Base-by-base conservation (phyloP, 2,329 filamentous ascomycete species). In the Pezicula neosporulosa region DNA sequence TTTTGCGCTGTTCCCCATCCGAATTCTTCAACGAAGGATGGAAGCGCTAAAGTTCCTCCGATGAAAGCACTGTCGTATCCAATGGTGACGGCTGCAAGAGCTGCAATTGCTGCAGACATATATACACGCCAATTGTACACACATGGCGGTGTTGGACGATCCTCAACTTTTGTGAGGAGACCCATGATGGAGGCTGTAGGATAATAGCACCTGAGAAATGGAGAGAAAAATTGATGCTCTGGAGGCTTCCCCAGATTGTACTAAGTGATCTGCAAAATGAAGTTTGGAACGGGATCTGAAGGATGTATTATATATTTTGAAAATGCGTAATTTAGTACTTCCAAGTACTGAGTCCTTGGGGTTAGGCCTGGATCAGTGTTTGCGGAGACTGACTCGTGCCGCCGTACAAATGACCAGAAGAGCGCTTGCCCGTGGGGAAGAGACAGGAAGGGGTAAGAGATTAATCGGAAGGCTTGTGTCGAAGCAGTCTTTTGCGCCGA, bases 51-150 rank as follows among this genome's bases (percentile, higher is more conserved):
- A 1, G 89, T 91, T 0, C 85, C 89, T 55, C 87, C 88, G 60
- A 92, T 91, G 69, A 92, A 92, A 57, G 89, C 85, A 47, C 81
- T 86, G 66, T 91, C 87, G 44, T 63, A 61, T 35, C 77, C 78
- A 49, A 82, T 81, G 64, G 75, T 78, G 63, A 77, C 80, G 36
- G 80, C 75, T 28, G 78, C 77, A 51, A 80, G 80, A 2, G 79
- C 81, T 19, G 78, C 78, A 21, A 80, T 70, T 42, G 73, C 69
- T 9, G 80, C 79, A 57, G 74, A 80, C 27, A 68, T 63, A 61
- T 82, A 82, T 51, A 83, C 77, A 38, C 79, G 75, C 79, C 79
- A 83, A 67, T 82, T 82, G 72, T 83, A 83, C 53, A 83, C 78
- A 54, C 72, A 72, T 58, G 71, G 70, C 4, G 79, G 80, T 67